Base-by-base conservation (phyloP, 768 basidiomycete species). In the Tricholoma furcatifolium region DNA sequence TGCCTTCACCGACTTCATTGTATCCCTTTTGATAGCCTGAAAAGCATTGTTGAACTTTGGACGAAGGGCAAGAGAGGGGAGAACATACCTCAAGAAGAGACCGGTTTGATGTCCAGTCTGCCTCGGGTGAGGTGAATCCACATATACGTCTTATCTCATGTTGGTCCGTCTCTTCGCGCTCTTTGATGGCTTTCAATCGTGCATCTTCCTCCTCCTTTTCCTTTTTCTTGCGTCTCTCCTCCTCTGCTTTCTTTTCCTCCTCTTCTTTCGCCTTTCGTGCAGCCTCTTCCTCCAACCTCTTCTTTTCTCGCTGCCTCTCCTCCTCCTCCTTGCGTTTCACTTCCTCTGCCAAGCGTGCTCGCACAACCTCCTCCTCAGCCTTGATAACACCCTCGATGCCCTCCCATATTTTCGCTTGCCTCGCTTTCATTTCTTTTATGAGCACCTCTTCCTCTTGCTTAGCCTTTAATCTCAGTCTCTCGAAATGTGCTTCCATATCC, bases 81-180 rank as follows among this genome's bases (percentile, higher is more conserved):
- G 11, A n/a, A 21, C 63, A 48, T 66, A 85, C 89, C 72, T 73
- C 72, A 30, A 90, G 71, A 34, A 69, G 72, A 23, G 69, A 65
- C 17, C 87, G 77, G 8, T 82, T 84, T 27, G 73, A 66, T 39
- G 66, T 58, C 88, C 88, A 91, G 60, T 92, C 88, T 17, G 84
- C 82, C 35, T 75, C 74, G 10, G 83, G 73, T 0, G 78, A 77
- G 2, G 75, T 73, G 64, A 87, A 66, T 10, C 82, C 85, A 12
- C 85, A 23, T 65, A 54, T 63, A 63, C 44, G 60, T 67, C 64
- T 51, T 3, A 66, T 59, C 55, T 67, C 67, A 35, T 56, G 60
- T 41, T 58, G 62, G 34, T 60, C 53, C 31, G 32, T 48, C 39
- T 69, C 66, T 63, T 61, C 61, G 56, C 51, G 54, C 36, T 62